Base-by-base conservation (phyloP, 2,329 filamentous ascomycete genomes). In the Aspergillus puulaauensis region DNA sequence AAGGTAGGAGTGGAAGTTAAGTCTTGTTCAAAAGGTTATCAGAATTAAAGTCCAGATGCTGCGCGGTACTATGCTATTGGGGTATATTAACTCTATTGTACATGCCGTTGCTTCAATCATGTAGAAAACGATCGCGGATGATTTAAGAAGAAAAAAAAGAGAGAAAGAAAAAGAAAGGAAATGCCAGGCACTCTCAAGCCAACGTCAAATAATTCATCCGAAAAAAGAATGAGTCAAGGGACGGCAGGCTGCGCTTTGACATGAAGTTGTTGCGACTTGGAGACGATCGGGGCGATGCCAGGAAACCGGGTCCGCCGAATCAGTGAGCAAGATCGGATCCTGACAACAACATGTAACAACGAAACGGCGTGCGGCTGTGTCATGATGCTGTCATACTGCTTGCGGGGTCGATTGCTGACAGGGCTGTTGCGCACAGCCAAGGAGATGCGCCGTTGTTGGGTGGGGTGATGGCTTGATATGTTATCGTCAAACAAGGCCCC, bases 51-150 rank as follows among this genome's bases (percentile, higher is more conserved):
- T 57, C 57, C 58, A 56, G 59, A 59, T 54, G 55, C 55, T 59
- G 19, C 37, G 51, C 54, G 61, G 55, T 54, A 57, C 35, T 66
- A 66, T 67, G 69, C 63, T 64, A 66, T 31, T 64, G 68, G 70
- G 70, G 70, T 73, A 73, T 73, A 73, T 71, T 72, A 71, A 68
- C 67, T 73, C 70, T 73, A 73, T 72, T 66, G 61, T 71, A 73
- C 70, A 73, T 66, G 65, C 69, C 65, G 67, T 62, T 64, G 66
- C 67, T 69, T 70, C 62, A 64, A 66, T 64, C 54, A 64, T 45
- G 45, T 27, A 43, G 53, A 11, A 53, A 45, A 50, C 19, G 21
- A 53, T 48, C 31, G 37, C 54, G 44, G 49, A 54, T 54, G 39
- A 55, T 51, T 48, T 33, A 11, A 11, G 2, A 49, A 53, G 27